Base-by-base conservation (phyloP, 768 basidiomycete genomes). In the Rickenella mellea region DNA sequence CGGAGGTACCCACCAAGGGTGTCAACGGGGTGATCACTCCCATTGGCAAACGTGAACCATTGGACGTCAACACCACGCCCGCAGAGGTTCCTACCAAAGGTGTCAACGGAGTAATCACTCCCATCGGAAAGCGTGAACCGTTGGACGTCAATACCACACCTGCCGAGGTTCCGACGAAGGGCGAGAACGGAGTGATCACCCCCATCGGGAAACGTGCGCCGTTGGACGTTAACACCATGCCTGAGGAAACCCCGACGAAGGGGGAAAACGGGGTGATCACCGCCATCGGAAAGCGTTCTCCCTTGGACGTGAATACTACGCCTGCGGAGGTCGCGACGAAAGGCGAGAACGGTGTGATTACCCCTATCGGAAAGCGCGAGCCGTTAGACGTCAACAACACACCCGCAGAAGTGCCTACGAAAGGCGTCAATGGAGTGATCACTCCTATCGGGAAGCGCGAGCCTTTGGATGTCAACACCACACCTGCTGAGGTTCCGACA, bases 391-490 rank as follows among this genome's bases (percentile, higher is more conserved):
- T 48, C n/a, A 62, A 55, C 31, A 52, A 31, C 6, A 50, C 63
- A 35, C 61, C 61, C 4, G 63, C 53, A 1, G 60, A 69, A 42
- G 35, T 48, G 3, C 29, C 68, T 0, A 57, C 62, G 29, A 67
- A 61, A 38, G 55, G 69, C 1, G 52, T 55, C 10, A 45, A 58
- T 6, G 68, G 69, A 11, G 40, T 46, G 5, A 53, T 70, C 27
- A 54, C 49, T 27, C 10, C 70, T 44, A 20, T 43, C 30, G 31
- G 38, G 17, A 37, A 43, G 12, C 6, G 19, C 30, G 47, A 49
- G 47, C 48, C 41, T 38, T 29, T 24, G 5, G 46, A 55, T 27
- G 28, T 48, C 39, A 55, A 57, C 53, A 48, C 39, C 37, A 45
- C 59, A n/a, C 55, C 58, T 1, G 54, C 49, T 11, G 51, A 56